Base-by-base conservation (phyloP, 371 early-diverging fungal species). In the Lichtheimia ornata region DNA sequence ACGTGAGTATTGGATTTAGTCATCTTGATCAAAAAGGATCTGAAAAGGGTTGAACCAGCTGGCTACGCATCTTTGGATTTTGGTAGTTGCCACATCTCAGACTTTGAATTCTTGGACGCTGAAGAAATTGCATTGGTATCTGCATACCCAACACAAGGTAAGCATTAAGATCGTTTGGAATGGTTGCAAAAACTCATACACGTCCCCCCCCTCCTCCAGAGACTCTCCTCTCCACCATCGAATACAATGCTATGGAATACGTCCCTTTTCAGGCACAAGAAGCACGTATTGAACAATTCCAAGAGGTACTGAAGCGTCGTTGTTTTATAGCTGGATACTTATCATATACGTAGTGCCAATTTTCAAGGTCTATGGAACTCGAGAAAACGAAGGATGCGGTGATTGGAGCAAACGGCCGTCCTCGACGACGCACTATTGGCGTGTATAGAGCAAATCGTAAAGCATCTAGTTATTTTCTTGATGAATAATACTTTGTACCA, bases 51-150 rank as follows among this genome's bases (percentile, higher is more conserved):
- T 9, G n/a, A 44, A n/a, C 20, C 12, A 11, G 28, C 42, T 12
- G 22, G n/a, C 18, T 56, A 56, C 27, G 57, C 45, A 12, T 18
- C 57, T 25, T n/a, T 40, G 6, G 27, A 27, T 1, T 2, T 42
- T 7, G 57, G 25, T 2, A 27, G 44, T n/a, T 22, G 40, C 12
- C 43, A 15, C 4, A 56, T 56, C 40, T n/a, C 40, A n/a, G 57
- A 56, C 25, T 22, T 56, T 13, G 57, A 56, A 28, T 56, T 56
- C 17, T 28, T 56, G 25, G 57, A 56, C 22, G 11, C 25, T 27
- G 44, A 45, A 45, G 57, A 56, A 17, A 13, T 56, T n/a, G 57
- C 42, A 27, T 27, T 56, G 17, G 13, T 56, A 9, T 41, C n/a
- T 42, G 47, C 35, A 35, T 35, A 35, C 35, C 35, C 35, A 11